These are phyloP conservation scores for Tausonia pullulans DNA, from an alignment of 1,284 basidiomycete genomes.

Conservation along the genomic window DNA sequence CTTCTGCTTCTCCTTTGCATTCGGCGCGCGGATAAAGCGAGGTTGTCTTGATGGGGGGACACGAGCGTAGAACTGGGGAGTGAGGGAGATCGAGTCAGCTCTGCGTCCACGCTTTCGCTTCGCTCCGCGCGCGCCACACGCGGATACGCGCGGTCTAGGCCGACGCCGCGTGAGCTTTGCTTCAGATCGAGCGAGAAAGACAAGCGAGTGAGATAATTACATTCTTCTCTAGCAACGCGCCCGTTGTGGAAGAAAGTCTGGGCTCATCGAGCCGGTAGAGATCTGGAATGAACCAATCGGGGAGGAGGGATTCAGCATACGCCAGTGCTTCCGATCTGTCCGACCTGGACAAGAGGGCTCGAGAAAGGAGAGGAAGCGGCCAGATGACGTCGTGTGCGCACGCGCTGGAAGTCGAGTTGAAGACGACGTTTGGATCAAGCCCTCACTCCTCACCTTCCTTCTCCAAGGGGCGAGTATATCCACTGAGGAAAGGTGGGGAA, in stretches of 20 bases:
- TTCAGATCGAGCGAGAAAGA: neutral
- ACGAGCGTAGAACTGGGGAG: neutral
- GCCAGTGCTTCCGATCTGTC: neutral
- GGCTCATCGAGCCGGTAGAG: slow-evolving; percentile 5
- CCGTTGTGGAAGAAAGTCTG: slow-evolving; percentile 2
- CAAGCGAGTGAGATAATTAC: neutral
- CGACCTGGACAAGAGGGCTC: neutral
- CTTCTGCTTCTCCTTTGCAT: neutral
- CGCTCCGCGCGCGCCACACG: neutral
- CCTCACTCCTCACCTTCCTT: slow-evolving; percentile 1
- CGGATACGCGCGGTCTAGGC: too few relatives aligned
- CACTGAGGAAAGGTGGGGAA: neutral
- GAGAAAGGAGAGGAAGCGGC: neutral
- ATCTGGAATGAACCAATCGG: neutral
- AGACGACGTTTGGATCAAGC: neutral
- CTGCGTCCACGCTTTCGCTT: too few relatives aligned
- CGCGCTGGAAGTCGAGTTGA: neutral
- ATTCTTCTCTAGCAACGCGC: slow-evolving; percentile 8
- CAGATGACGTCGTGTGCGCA: too few relatives aligned
- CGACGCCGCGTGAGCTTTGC: neutral
- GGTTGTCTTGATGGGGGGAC: slow-evolving; percentile 3
- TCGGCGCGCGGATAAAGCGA: neutral
- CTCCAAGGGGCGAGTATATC: slow-evolving; percentile 14
- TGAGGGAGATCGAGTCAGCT: too few relatives aligned
- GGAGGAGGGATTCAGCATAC: neutral